Evolutionary conservation across 352 stramenopile genomes (phyloP).

Genomic region (Thraustochytrium striatum): DNA sequence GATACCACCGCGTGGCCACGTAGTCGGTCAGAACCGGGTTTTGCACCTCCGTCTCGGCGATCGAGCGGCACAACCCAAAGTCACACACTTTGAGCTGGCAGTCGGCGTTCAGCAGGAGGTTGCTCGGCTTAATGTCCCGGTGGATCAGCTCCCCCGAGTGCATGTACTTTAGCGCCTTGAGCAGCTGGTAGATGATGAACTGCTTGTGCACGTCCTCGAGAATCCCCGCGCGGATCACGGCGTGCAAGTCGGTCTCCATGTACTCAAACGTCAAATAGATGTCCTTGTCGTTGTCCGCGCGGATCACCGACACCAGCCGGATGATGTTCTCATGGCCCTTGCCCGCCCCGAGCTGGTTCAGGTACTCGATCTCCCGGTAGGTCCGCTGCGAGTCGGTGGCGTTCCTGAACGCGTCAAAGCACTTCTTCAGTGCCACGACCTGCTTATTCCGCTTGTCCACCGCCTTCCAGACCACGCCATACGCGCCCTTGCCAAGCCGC

Average conservation of each 20-base stretch:
- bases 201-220: constrained; percentile 93
- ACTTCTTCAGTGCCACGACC: constrained; percentile 91
- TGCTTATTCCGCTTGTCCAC: constrained; percentile 82
- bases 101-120: constrained; percentile 88
- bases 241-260: constrained; percentile 92
- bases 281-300: constrained; percentile 89
- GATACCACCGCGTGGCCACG: constrained; percentile 90
- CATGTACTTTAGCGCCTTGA: constrained; percentile 93
- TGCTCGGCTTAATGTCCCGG: constrained; percentile 92
- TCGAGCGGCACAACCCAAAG: constrained; percentile 86
- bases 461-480: constrained; percentile 94
- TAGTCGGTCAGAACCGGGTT: constrained; percentile 77
- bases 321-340: constrained; percentile 87
- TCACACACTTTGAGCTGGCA: constrained; percentile 92
- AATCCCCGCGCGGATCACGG: constrained; percentile 88
- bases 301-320: constrained; percentile 82
- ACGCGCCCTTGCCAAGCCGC: constrained; percentile 86
- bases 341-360: constrained; percentile 63
- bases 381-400: constrained; percentile 71
- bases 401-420: constrained; percentile 92
- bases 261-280: constrained; percentile 95
- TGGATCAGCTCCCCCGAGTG: constrained; percentile 88
- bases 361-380: constrained; percentile 92
- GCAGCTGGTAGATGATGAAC: constrained; percentile 92
- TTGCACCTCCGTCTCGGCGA: background rate